phyloP scores from a whole-genome alignment of 306 rosid genomes.

The Cercis canadensis region DNA sequence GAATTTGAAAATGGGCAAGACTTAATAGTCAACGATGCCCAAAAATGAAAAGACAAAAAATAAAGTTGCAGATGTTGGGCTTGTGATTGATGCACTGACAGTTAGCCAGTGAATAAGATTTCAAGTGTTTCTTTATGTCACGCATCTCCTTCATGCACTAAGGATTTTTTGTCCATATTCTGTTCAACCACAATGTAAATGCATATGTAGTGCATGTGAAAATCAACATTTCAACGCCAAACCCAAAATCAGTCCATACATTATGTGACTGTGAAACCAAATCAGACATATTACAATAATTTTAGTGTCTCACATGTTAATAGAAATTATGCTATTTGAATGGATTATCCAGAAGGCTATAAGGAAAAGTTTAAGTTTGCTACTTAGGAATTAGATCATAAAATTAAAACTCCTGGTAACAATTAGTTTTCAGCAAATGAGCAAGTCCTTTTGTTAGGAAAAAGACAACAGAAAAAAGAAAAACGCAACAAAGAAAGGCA shows the following conservation, averaged over 20 bases:
- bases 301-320: conserved; percentile 4
- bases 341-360: conserved; percentile 2
- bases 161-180: conserved; percentile 2
- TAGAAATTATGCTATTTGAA: background rate
- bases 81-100: background rate
- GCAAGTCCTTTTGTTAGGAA: conserved; percentile 10
- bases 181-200: background rate
- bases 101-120: background rate
- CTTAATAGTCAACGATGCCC: background rate
- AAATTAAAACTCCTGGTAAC: conserved; percentile 16
- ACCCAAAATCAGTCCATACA: conserved; percentile 1
- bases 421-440: conserved; percentile 29
- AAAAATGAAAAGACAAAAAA: conserved; percentile 4
- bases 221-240: conserved; percentile 6
- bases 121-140: background rate
- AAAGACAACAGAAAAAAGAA: background rate
- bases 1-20: conserved; percentile 5
- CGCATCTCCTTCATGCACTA: background rate
- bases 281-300: background rate
- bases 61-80: conserved; percentile 2
- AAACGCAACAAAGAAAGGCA: background rate
- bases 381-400: background rate
- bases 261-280: background rate
- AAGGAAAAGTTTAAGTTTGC: conserved; percentile 8
- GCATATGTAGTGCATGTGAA: background rate